Percentiles rank a stretch among this genome's conserved stretches.
These are phyloP conservation scores for Primulina eburnea DNA, from an alignment of 257 asterid species.

Conservation along the genomic window DNA sequence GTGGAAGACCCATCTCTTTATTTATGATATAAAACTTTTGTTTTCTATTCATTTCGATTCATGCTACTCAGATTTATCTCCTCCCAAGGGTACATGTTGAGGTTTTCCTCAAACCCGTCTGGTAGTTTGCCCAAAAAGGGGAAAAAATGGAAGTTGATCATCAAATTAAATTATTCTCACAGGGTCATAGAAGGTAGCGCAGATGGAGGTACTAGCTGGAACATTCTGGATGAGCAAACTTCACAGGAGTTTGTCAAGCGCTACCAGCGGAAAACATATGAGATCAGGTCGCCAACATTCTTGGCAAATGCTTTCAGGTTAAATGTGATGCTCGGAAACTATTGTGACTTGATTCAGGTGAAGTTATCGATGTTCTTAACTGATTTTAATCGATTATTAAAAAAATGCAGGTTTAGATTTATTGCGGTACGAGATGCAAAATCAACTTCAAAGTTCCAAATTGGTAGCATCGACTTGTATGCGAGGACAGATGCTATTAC, in stretches of 20 bases:
- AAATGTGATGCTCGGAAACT: conserved; percentile 16
- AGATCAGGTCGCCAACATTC: conserved; percentile 42
- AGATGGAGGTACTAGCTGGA: conserved; percentile 81
- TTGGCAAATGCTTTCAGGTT: conserved; percentile 87
- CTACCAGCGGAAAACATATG: conserved; percentile 64
- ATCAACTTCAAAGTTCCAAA: conserved; percentile 73
- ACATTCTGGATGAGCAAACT: conserved; percentile 57
- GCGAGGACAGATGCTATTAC: conserved; percentile 27
- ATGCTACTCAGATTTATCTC: no score
- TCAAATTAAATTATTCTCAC: conserved; percentile 20
- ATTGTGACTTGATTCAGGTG: conserved; percentile 9
- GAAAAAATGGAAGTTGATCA: conserved; percentile 2
- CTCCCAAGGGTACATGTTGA: no score
- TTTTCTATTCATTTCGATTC: no score
- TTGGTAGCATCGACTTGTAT: conserved; percentile 86
- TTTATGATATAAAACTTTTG: no score
- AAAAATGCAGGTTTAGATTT: conserved; percentile 63
- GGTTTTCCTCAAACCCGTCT: no score
- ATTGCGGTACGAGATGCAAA: conserved; percentile 58
- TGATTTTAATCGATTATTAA: not conserved
- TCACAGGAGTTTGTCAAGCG: conserved; percentile 60
- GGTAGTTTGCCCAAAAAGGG: conserved; percentile 15
- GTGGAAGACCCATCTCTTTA: no score
- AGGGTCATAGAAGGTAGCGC: conserved; percentile 92
- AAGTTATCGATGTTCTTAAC: not conserved